These are phyloP conservation scores for Cercis canadensis DNA, from an alignment of 306 rosid species.

Conservation along the genomic window DNA sequence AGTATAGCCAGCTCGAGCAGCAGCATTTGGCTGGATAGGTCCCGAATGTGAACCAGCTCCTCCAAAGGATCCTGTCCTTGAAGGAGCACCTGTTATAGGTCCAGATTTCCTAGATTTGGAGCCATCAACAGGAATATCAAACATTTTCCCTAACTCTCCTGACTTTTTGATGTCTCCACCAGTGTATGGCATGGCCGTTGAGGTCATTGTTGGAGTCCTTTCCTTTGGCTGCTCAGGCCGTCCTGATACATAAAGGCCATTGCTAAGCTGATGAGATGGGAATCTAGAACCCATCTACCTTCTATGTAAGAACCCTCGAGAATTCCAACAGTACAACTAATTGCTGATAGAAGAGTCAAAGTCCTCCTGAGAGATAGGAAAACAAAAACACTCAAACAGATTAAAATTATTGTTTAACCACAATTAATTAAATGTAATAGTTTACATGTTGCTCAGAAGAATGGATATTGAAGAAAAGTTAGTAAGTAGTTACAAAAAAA, in stretches of 20 bases:
- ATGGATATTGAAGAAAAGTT: no score
- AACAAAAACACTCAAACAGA: background rate
- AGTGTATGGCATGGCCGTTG: slow-evolving; percentile 89
- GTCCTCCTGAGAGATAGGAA: slow-evolving; percentile 33
- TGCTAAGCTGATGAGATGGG: slow-evolving; percentile 98
- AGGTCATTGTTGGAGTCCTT: slow-evolving; percentile 91
- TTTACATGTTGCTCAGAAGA: no score
- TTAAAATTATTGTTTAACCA: slow-evolving; percentile 18
- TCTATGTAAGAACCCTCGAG: slow-evolving; percentile 32
- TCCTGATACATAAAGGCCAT: slow-evolving; percentile 96
- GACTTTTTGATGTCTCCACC: slow-evolving; percentile 97
- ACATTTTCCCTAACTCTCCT: slow-evolving; percentile 96
- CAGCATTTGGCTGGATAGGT: slow-evolving; percentile 76
- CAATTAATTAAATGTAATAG: no score
- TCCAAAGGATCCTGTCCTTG: slow-evolving; percentile 88
- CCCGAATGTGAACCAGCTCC: slow-evolving; percentile 96
- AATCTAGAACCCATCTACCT: slow-evolving; percentile 90
- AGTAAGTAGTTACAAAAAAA: no score
- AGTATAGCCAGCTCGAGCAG: slow-evolving; percentile 69
- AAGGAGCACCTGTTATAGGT: slow-evolving; percentile 73
- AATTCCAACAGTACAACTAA: slow-evolving; percentile 24
- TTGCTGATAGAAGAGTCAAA: slow-evolving; percentile 27
- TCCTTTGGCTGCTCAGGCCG: slow-evolving; percentile 99
- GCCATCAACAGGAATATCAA: slow-evolving; percentile 91
- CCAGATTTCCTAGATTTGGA: slow-evolving; percentile 97